phyloP scores from a whole-genome alignment of 805 yeast genomes.

The Zygosaccharomyces kombuchaensis region DNA sequence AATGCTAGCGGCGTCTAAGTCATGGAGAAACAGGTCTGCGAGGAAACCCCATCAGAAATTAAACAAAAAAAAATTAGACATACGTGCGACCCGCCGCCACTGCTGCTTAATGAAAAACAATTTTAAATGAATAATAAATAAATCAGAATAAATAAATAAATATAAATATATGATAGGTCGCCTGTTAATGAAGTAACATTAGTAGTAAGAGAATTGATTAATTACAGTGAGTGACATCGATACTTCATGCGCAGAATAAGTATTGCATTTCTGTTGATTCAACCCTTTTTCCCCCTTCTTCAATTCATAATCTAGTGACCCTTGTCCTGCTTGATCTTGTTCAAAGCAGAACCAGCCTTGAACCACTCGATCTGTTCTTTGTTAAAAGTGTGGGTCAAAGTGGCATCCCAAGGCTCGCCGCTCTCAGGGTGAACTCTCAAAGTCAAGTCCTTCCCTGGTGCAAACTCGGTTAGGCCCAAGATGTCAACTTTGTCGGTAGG shows the following conservation, averaged over 20 bases:
- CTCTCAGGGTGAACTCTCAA: constrained; percentile 68
- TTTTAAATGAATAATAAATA: background rate
- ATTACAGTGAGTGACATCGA: constrained; percentile 15
- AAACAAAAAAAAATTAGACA: no score
- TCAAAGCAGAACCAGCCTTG: constrained; percentile 98
- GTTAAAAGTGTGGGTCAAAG: constrained; percentile 95
- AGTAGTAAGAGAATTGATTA: constrained; percentile 8
- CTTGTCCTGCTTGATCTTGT: constrained; percentile 47
- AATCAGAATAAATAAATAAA: constrained; percentile 13
- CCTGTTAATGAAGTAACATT: constrained; percentile 9
- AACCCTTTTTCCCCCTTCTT: constrained; percentile 3
- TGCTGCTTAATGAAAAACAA: no score
- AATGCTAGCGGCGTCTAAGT: no score
- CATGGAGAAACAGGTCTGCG: no score
- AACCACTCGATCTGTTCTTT: constrained; percentile 97
- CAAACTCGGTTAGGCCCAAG: constrained; percentile 72
- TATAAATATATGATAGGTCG: constrained; percentile 6
- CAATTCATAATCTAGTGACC: constrained; percentile 4
- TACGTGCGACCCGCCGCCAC: no score
- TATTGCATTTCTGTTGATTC: background rate
- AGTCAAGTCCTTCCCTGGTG: constrained; percentile 89
- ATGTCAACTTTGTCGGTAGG: constrained; percentile 88
- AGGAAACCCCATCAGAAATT: no score
- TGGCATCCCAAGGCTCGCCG: constrained; percentile 83
- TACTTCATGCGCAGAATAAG: constrained; percentile 2